Conservation (phyloP, 2,329 filamentous ascomycete species). For the Sclerotinia minor region DNA sequence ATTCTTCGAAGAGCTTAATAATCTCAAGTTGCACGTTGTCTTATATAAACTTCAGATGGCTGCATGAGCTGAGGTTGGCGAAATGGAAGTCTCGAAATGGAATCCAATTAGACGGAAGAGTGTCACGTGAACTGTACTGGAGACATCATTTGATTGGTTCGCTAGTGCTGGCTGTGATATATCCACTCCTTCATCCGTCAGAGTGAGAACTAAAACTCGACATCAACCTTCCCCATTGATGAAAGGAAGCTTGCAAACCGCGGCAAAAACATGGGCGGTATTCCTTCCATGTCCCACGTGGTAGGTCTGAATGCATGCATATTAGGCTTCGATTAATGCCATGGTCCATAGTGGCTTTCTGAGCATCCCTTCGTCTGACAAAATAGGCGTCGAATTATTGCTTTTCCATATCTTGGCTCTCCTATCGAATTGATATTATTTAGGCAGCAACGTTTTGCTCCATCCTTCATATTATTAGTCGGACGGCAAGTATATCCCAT, state of each 20-base stretch:
- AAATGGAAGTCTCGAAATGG: conserved; percentile 19
- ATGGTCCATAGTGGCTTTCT: conserved; percentile 15
- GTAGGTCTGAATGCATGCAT: conserved; percentile 10
- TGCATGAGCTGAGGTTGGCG: conserved; percentile 22
- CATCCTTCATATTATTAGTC: neutral
- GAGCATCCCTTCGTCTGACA: conserved; percentile 5
- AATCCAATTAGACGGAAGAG: neutral
- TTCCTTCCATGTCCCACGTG: conserved; percentile 17
- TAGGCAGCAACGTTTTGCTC: conserved; percentile 17
- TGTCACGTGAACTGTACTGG: neutral
- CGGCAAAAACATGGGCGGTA: neutral
- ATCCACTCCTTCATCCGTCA: neutral
- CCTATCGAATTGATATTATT: neutral
- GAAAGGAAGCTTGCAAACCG: neutral
- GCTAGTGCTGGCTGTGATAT: neutral
- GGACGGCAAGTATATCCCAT: neutral
- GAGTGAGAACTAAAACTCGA: neutral
- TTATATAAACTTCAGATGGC: conserved; percentile 10
- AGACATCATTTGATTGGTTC: neutral
- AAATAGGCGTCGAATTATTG: conserved; percentile 1
- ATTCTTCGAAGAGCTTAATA: conserved; percentile 1
- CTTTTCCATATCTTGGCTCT: conserved; percentile 13
- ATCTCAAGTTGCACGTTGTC: neutral
- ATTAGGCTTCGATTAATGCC: neutral
- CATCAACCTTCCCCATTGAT: neutral